phyloP scores from a whole-genome alignment of 768 basidiomycete species.

The Pilatotrama ljubarskyi region DNA sequence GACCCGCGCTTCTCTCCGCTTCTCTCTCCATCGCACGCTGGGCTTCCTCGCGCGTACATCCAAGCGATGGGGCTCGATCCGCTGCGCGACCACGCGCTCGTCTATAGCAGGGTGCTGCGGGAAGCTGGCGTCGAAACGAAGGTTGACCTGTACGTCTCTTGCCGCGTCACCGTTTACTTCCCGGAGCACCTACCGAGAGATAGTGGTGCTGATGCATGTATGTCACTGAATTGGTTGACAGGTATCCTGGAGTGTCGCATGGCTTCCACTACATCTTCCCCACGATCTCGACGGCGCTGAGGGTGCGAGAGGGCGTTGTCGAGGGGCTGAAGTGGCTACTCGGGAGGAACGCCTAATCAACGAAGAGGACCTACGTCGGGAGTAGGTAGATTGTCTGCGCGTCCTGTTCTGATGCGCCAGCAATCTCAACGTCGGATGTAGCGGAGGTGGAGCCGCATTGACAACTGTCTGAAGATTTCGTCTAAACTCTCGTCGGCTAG shows the following conservation, averaged over 20 bases:
- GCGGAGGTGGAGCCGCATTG: no score
- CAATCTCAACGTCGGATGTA: no score
- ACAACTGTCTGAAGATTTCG: no score
- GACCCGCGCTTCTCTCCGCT: slow-evolving; percentile 23
- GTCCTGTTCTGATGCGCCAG: no score
- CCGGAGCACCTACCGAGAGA: neutral
- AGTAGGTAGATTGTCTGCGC: no score
- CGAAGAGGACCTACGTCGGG: neutral
- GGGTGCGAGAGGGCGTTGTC: neutral
- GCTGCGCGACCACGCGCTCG: slow-evolving; percentile 30
- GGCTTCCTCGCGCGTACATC: slow-evolving; percentile 27
- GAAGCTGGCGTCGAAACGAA: slow-evolving; percentile 26
- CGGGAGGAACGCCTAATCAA: neutral
- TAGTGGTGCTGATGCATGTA: neutral
- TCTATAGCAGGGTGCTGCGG: slow-evolving; percentile 28
- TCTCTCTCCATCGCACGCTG: slow-evolving; percentile 21
- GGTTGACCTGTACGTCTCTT: slow-evolving; percentile 24
- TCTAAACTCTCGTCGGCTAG: no score
- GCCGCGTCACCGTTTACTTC: no score
- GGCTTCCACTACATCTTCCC: slow-evolving; percentile 8
- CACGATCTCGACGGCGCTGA: neutral
- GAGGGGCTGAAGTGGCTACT: slow-evolving; percentile 8
- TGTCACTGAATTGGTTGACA: neutral
- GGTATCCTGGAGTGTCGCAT: slow-evolving; percentile 4
- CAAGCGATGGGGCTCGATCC: slow-evolving; percentile 28